These are phyloP conservation scores for Hymenoscyphus salicellus DNA, from an alignment of 2,329 filamentous ascomycete genomes.

Conservation along the genomic window DNA sequence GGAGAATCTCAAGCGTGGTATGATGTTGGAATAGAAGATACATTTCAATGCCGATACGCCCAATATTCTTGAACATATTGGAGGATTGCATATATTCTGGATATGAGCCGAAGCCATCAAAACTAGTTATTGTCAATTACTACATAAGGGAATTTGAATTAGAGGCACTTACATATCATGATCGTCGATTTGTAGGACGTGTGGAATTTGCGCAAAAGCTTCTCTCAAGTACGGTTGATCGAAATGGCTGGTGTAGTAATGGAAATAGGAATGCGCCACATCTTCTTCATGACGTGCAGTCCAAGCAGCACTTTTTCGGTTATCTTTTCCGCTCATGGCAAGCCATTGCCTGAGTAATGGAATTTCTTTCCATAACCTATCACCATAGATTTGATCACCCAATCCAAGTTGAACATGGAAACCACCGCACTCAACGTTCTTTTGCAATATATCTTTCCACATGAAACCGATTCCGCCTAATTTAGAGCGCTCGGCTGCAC, in stretches of 20 bases:
- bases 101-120: slow-evolving; percentile 95
- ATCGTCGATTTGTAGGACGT: slow-evolving; percentile 88
- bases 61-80: slow-evolving; percentile 97
- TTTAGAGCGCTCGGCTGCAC: slow-evolving; percentile 77
- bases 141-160: background rate
- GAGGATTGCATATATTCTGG: slow-evolving; percentile 98
- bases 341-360: slow-evolving; percentile 94
- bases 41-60: slow-evolving; percentile 92
- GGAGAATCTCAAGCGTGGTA: slow-evolving; percentile 88
- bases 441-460: slow-evolving; percentile 99
- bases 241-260: slow-evolving; percentile 98
- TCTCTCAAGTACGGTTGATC: slow-evolving; percentile 93
- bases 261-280: slow-evolving; percentile 93
- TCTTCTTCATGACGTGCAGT: slow-evolving; percentile 94
- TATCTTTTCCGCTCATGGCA: slow-evolving; percentile 86
- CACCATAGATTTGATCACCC: slow-evolving; percentile 92
- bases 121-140: slow-evolving; percentile 52
- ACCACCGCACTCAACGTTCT: slow-evolving; percentile 92
- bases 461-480: slow-evolving; percentile 89
- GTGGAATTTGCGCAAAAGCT: slow-evolving; percentile 95
- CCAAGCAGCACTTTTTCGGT: slow-evolving; percentile 85
- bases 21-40: slow-evolving; percentile 98
- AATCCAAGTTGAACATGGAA: slow-evolving; percentile 92
- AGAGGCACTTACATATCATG: slow-evolving; percentile 82
- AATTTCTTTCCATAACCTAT: slow-evolving; percentile 94